phyloP scores from a whole-genome alignment of 495 filamentous ascomycete genomes.

The Aspergillus cavernicola region DNA sequence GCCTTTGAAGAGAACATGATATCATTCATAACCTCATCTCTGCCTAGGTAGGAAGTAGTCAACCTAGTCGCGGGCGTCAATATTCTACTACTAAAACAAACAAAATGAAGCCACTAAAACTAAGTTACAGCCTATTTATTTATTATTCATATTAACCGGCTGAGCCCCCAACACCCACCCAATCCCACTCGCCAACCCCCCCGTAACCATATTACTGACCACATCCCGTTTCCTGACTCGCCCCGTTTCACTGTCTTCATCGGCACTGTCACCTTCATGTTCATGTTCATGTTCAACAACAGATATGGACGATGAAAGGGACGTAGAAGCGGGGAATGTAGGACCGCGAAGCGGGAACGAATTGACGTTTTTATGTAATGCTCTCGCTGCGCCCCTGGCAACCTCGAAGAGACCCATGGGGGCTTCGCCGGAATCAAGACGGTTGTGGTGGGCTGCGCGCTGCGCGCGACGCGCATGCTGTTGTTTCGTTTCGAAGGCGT shows the following conservation, averaged over 20 bases:
- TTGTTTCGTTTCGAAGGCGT: constrained; percentile 41
- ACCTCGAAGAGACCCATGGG: constrained; percentile 95
- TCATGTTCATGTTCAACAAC: not conserved
- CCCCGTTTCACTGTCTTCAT: constrained; percentile 21
- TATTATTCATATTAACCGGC: constrained; percentile 35
- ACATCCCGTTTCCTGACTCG: constrained; percentile 76
- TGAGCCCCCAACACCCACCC: constrained; percentile 82
- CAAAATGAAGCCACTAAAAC: too few relatives aligned
- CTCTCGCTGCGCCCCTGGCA: constrained; percentile 74
- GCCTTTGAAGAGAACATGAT: too few relatives aligned
- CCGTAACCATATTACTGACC: constrained; percentile 69
- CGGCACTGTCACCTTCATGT: not conserved
- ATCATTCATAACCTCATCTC: too few relatives aligned
- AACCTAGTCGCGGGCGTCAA: too few relatives aligned
- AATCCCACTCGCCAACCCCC: constrained; percentile 71
- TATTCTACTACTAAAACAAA: too few relatives aligned
- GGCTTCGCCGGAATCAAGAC: constrained; percentile 60
- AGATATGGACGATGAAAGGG: constrained; percentile 1
- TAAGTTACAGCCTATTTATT: too few relatives aligned
- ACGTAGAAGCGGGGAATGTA: not conserved
- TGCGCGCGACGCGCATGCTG: constrained; percentile 36
- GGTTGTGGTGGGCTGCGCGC: constrained; percentile 36
- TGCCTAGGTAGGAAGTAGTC: too few relatives aligned
- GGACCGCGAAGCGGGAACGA: constrained; percentile 48
- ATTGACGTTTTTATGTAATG: constrained; percentile 56